These are phyloP conservation scores for Phytophthora cryptogea DNA, from an alignment of 352 stramenopile species.

Conservation along the genomic window DNA sequence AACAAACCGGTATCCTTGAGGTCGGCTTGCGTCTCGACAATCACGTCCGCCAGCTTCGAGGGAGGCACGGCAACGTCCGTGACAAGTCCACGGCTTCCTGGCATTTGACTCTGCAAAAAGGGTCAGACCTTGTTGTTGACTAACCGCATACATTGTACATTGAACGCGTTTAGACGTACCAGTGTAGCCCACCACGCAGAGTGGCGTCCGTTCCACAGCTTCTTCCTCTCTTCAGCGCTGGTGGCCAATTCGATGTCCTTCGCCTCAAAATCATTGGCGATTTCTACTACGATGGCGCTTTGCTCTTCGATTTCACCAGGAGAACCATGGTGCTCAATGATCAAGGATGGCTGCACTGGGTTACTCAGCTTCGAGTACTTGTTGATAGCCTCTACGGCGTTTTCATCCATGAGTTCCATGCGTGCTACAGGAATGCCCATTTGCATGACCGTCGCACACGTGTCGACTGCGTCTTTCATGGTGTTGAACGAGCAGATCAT, in stretches of 20 bases:
- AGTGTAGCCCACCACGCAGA: slow-evolving; percentile 82
- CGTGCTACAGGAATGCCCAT: slow-evolving; percentile 86
- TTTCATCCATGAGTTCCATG: slow-evolving; percentile 88
- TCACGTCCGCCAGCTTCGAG: slow-evolving; percentile 91
- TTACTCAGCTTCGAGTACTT: slow-evolving; percentile 82
- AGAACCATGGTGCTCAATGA: slow-evolving; percentile 93
- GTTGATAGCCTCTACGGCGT: slow-evolving; percentile 74
- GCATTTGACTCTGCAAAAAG: slow-evolving; percentile 60
- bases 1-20: slow-evolving; percentile 86
- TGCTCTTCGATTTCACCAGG: slow-evolving; percentile 84
- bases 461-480: slow-evolving; percentile 84
- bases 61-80: slow-evolving; percentile 97
- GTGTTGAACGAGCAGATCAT: slow-evolving; percentile 92
- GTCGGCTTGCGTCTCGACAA: slow-evolving; percentile 91
- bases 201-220: slow-evolving; percentile 79
- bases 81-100: slow-evolving; percentile 76
- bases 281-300: slow-evolving; percentile 77
- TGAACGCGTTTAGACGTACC: slow-evolving; percentile 35
- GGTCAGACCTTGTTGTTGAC: neutral
- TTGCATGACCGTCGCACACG: slow-evolving; percentile 78
- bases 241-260: slow-evolving; percentile 77
- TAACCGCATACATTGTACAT: neutral
- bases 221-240: slow-evolving; percentile 69
- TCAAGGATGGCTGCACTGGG: slow-evolving; percentile 86
- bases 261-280: slow-evolving; percentile 82